These are phyloP conservation scores for Pestalotiopsis sp. DNA, from an alignment of 2,329 filamentous ascomycete species.

Conservation along the genomic window DNA sequence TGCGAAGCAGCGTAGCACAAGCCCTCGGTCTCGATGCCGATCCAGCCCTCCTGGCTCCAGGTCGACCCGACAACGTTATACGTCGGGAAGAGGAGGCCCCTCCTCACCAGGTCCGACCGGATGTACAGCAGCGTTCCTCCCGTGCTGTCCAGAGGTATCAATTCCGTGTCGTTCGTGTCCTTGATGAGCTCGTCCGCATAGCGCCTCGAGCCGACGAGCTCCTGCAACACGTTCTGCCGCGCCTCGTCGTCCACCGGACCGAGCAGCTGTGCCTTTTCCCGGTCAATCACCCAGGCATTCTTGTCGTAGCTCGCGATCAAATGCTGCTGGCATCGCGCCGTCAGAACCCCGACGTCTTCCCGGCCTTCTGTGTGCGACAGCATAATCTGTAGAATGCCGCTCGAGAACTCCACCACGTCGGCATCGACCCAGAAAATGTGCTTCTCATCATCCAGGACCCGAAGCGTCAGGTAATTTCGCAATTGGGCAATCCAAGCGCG, in stretches of 20 bases:
- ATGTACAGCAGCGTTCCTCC: slow-evolving; percentile 37
- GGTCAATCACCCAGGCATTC: slow-evolving; percentile 32
- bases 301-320: slow-evolving; percentile 35
- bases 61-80: slow-evolving; percentile 34
- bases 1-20: slow-evolving; percentile 32
- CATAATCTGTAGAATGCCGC: slow-evolving; percentile 31
- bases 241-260: slow-evolving; percentile 21
- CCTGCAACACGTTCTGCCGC: slow-evolving; percentile 15
- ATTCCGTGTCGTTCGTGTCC: slow-evolving; percentile 27
- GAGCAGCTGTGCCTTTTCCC: slow-evolving; percentile 16
- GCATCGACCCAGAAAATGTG: slow-evolving; percentile 37
- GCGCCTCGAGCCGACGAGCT: slow-evolving; percentile 21
- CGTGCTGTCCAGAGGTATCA: slow-evolving; percentile 34
- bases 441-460: slow-evolving; percentile 28
- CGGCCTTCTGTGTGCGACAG: slow-evolving; percentile 24
- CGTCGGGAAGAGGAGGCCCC: slow-evolving; percentile 33
- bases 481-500: slow-evolving; percentile 27
- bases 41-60: slow-evolving; percentile 33
- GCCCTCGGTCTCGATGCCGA: slow-evolving; percentile 37
- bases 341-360: slow-evolving; percentile 31
- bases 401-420: slow-evolving; percentile 34
- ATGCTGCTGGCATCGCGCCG: slow-evolving; percentile 31
- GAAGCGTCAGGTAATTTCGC: slow-evolving; percentile 34
- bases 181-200: slow-evolving; percentile 25
- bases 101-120: slow-evolving; percentile 28